Evolutionary conservation across 179 eudicot species (phyloP).

Genomic region (Beta corolliflora): DNA sequence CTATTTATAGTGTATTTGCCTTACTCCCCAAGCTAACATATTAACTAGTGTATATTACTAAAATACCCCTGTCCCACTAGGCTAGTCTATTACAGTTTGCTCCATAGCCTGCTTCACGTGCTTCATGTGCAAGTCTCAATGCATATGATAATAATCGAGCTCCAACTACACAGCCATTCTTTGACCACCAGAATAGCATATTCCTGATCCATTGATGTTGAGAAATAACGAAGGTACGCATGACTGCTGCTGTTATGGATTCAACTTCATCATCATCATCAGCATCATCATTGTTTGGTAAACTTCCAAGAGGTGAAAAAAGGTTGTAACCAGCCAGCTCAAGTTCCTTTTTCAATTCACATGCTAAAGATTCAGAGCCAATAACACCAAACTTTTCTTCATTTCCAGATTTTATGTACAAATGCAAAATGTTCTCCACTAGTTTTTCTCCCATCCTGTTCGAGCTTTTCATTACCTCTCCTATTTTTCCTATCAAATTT

Average conservation of each 20-base stretch:
- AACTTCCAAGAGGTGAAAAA: conserved; percentile 30
- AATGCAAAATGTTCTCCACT: conserved; percentile 33
- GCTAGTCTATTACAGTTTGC: too few relatives aligned
- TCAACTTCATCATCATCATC: conserved; percentile 35
- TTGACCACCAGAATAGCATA: conserved; percentile 40
- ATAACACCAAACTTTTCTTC: conserved; percentile 16
- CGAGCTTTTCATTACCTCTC: conserved; percentile 32
- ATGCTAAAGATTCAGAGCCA: conserved; percentile 37
- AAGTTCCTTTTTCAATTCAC: conserved; percentile 33
- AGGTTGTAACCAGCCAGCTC: conserved; percentile 36
- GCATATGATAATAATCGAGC: conserved; percentile 42
- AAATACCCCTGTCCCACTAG: too few relatives aligned
- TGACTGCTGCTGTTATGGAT: conserved; percentile 41
- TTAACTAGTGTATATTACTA: too few relatives aligned
- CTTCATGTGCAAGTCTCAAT: conserved; percentile 43
- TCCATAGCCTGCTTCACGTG: conserved; percentile 25
- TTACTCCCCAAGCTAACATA: too few relatives aligned
- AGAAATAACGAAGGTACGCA: conserved; percentile 36
- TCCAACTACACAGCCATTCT: conserved; percentile 28
- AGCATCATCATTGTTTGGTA: conserved; percentile 13
- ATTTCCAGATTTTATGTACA: conserved; percentile 21
- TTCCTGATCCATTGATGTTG: conserved; percentile 28
- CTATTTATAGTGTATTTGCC: too few relatives aligned
- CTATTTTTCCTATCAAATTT: conserved; percentile 30
- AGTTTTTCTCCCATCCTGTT: conserved; percentile 27